Conservation (phyloP, 2,329 filamentous ascomycete species). For the Penicillium sp. region DNA sequence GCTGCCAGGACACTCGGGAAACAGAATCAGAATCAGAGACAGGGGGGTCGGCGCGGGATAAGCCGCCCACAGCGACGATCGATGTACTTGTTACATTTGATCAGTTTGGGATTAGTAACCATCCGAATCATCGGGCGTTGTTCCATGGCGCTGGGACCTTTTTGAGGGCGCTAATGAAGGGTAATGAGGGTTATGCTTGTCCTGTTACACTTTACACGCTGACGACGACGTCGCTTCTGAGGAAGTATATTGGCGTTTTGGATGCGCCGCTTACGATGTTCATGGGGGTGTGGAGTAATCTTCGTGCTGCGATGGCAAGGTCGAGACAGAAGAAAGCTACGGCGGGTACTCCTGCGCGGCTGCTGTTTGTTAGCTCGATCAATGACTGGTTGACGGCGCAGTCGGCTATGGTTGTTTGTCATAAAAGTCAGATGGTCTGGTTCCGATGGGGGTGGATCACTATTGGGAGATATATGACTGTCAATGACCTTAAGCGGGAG, state of each 20-base stretch:
- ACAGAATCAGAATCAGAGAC: no score
- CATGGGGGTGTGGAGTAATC: slow-evolving; percentile 47
- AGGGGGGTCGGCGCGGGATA: no score
- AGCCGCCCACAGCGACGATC: slow-evolving; percentile 56
- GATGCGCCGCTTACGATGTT: slow-evolving; percentile 71
- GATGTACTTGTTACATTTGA: slow-evolving; percentile 92
- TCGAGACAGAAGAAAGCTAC: slow-evolving; percentile 5
- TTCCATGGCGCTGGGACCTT: slow-evolving; percentile 77
- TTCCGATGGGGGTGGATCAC: slow-evolving; percentile 95
- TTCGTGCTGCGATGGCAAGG: slow-evolving; percentile 14
- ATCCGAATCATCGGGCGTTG: slow-evolving; percentile 90
- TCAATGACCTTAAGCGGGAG: slow-evolving; percentile 76
- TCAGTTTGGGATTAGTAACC: slow-evolving; percentile 70
- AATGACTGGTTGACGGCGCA: slow-evolving; percentile 64
- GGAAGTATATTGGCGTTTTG: slow-evolving; percentile 77
- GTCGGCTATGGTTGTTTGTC: slow-evolving; percentile 81
- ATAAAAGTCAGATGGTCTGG: slow-evolving; percentile 97
- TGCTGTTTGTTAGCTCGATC: slow-evolving; percentile 70
- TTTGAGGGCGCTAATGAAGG: slow-evolving; percentile 61
- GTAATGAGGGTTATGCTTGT: slow-evolving; percentile 60
- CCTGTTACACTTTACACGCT: slow-evolving; percentile 86
- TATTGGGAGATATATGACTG: slow-evolving; percentile 86
- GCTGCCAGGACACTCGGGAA: no score
- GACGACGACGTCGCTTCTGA: slow-evolving; percentile 63
- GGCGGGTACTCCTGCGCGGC: slow-evolving; percentile 42